Evolutionary conservation across 805 yeast species (phyloP), one percentile per base, ranked within the genome.

Genomic region (Pichia deserticola): DNA sequence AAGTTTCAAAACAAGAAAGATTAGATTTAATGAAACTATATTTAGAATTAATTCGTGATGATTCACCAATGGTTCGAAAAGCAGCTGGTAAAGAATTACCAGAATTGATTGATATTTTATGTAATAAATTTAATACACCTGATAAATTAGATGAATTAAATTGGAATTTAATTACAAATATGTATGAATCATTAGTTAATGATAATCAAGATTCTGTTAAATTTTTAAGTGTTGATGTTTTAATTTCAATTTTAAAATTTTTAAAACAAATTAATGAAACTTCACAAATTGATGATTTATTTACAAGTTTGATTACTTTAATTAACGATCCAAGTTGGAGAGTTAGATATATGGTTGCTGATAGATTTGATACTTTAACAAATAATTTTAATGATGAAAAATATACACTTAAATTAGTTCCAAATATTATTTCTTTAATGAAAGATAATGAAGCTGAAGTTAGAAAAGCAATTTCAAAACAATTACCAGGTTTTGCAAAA

Each of bases 261-360:
- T 81, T 83, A 70, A 81, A 81, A 56, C 66, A 70, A 15, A 77
- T 77, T 52, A 66, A 76, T 49, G 88, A 84, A 57, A 65, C 61
- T 25, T 68, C 81, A 20, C 86, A 82, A 64, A 76, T 80, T 57
- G 74, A 77, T 44, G 86, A 83, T 56, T 72, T 86, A 51, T 73
- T 86, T 53, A 72, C 75, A 46, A 78, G 83, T 55, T 76, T 95
- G 3, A 75, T 84, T 55, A 79, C 80, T 55, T 75, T 93, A 57
- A 83, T 88, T 51, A 78, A 76, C 55, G 99, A 93, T 70, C 89
- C 87, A 68, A 85, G 95, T 62, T 93, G 99, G 99, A 82, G 99
- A 68, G 98, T 93, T 50, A 83, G 99, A 62, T 93, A 92, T 69
- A 89, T 93, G 83, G 95, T 96, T 35, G 96, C 97, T n/a, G 97